A percentile compares a stretch with the other conserved stretches of the same genome.
Evolutionary conservation across 2,329 filamentous ascomycete species (phyloP).

Genomic region (Epichloe typhina): DNA sequence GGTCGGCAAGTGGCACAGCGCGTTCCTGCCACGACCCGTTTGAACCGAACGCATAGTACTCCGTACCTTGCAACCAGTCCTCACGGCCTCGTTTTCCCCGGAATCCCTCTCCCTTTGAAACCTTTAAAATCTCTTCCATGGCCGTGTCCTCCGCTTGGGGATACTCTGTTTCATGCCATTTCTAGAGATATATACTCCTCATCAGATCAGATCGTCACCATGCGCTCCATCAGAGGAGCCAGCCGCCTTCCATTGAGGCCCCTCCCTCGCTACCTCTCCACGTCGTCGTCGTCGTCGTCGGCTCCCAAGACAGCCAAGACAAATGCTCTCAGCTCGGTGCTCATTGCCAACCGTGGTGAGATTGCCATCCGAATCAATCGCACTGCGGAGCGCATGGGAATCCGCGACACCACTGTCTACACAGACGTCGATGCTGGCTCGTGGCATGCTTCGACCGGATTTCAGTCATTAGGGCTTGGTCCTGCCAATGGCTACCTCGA

Average conservation of each 20-base stretch:
- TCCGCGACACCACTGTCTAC: slow-evolving; percentile 87
- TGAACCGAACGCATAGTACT: not conserved
- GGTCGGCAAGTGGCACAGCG: slow-evolving; percentile 9
- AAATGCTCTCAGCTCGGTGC: slow-evolving; percentile 57
- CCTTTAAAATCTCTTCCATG: not conserved
- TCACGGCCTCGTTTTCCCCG: not conserved
- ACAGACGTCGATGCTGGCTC: slow-evolving; percentile 79
- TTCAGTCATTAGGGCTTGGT: slow-evolving; percentile 73
- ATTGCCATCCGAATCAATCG: slow-evolving; percentile 87
- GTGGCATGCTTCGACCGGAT: slow-evolving; percentile 78
- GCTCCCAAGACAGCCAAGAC: slow-evolving; percentile 23
- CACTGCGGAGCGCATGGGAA: slow-evolving; percentile 78
- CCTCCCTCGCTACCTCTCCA: slow-evolving; percentile 25
- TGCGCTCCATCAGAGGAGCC: slow-evolving; percentile 43
- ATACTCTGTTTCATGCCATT: slow-evolving; percentile 4
- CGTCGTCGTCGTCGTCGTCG: slow-evolving; percentile 10
- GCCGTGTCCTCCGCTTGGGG: not conserved
- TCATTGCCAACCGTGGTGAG: slow-evolving; percentile 95
- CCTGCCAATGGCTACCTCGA: slow-evolving; percentile 81
- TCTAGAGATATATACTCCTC: slow-evolving; percentile 1
- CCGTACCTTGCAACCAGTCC: too few species aligned
- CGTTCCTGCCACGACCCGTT: not conserved
- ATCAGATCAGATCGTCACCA: slow-evolving; percentile 16
- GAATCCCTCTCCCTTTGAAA: not conserved
- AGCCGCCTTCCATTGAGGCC: slow-evolving; percentile 34